These are phyloP conservation scores for Tritrichomonas foetus DNA, from an alignment of 208 protist genomes.

Conservation along the genomic window DNA sequence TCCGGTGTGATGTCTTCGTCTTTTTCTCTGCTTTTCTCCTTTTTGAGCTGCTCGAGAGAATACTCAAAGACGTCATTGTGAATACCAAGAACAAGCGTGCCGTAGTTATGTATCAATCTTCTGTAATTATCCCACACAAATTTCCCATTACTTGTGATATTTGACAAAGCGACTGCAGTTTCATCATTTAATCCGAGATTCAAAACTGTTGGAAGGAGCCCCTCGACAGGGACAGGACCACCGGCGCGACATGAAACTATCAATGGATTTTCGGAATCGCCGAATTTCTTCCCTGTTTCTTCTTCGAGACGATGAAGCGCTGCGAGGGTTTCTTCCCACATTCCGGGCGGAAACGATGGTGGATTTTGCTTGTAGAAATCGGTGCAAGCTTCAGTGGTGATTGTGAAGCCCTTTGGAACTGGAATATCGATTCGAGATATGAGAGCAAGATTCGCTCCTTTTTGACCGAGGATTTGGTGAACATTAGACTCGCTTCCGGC, in stretches of 20 bases:
- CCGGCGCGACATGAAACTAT: constrained; percentile 1
- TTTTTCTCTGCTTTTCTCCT: background rate
- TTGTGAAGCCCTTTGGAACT: constrained; percentile 32
- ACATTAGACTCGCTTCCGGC: background rate
- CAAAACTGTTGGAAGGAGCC: background rate
- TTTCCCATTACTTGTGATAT: background rate
- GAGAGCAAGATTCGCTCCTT: constrained; percentile 18
- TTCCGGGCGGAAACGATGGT: background rate
- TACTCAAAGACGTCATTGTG: background rate
- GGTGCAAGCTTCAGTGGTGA: background rate
- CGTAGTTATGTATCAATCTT: background rate
- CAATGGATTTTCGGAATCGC: background rate
- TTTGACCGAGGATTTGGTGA: background rate
- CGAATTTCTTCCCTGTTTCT: constrained; percentile 19
- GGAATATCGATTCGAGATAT: background rate
- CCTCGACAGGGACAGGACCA: background rate
- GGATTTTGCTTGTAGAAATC: background rate
- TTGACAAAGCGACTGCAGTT: background rate
- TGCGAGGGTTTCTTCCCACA: background rate
- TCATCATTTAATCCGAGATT: constrained; percentile 14
- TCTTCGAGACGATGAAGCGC: background rate
- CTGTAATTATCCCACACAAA: background rate
- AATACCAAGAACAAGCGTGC: background rate
- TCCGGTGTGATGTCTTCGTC: background rate
- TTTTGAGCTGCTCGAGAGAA: background rate